Conservation (phyloP, 345 rosid species). For the Mangifera indica region DNA sequence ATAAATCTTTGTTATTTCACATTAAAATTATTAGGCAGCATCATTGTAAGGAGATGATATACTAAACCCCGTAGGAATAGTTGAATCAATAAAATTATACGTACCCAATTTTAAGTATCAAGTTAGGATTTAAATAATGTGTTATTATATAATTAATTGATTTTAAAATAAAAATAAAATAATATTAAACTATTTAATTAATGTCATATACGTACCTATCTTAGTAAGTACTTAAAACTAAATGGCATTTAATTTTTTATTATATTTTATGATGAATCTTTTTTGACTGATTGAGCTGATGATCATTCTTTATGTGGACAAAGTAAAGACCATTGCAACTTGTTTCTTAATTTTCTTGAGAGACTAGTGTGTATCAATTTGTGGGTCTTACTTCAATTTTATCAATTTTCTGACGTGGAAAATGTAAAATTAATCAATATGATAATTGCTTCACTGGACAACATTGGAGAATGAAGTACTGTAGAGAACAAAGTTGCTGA, state of each 20-base stretch:
- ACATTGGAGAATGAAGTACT: slow-evolving; percentile 9
- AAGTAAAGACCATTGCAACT: not conserved
- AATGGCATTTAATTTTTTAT: too few species aligned
- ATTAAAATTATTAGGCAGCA: not conserved
- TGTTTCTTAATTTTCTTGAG: not conserved
- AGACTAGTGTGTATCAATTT: not conserved
- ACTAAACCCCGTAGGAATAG: not conserved
- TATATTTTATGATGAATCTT: not conserved
- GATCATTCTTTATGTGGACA: not conserved
- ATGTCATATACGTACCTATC: too few species aligned
- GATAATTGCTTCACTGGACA: not conserved
- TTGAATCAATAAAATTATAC: not conserved
- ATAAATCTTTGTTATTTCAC: not conserved
- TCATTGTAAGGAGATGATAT: not conserved
- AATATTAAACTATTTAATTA: too few species aligned
- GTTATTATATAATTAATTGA: too few species aligned
- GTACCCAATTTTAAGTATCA: too few species aligned
- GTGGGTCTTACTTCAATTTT: slow-evolving; percentile 9
- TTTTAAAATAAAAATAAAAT: too few species aligned
- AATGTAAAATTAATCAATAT: not conserved
- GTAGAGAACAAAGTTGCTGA: slow-evolving; percentile 2
- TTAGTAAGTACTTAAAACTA: too few species aligned
- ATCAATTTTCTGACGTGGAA: not conserved
- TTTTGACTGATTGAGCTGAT: not conserved
- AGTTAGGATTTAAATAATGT: too few species aligned